Evolutionary conservation across 2,329 filamentous ascomycete species (phyloP), one percentile per base, ranked within the genome.

Genomic region (Teratosphaeria nubilosa): DNA sequence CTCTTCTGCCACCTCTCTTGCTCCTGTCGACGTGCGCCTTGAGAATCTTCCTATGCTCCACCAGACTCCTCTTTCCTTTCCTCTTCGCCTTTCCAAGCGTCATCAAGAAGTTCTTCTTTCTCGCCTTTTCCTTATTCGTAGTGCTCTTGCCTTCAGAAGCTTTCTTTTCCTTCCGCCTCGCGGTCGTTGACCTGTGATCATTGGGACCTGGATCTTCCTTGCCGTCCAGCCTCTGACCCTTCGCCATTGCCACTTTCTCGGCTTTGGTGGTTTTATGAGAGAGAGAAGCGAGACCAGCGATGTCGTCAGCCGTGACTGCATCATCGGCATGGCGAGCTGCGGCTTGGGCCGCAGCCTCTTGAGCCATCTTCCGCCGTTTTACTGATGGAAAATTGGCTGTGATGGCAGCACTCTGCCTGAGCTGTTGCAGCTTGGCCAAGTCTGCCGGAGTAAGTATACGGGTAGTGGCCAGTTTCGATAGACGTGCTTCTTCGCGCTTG

Each of bases 41-140:
- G 64, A 97, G 75, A 37, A 91, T 84, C 76, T 87, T 90, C 69
- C 83, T 84, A 63, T 90, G 91, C 75, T 96, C 87, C 13, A 89
- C 84, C 74, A 99, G 77, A 82, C 90, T 96, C 69, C 91, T 83
- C 86, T 96, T 96, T 70, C 94, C 87, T 81, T 97, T 99, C 65
- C 82, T 83, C 80, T 94, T 95, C 11, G 94, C 94, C 80, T 99
- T 97, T 59, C 92, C 90, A 60, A 99, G 76, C 45, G 92, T 97
- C 94, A 99, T 99, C 68, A 99, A 73, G 76, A 99, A 95, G 75
- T 99, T 99, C 88, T 99, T 99, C 82, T 90, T 90, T 66, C 92
- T 81, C 50, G 88, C 85, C 83, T 99, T 99, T 79, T 99, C 94
- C 77, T 88, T 89, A 76, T 99, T 99, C 64, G 92, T 97, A 41